Base-by-base conservation (phyloP, 179 eudicot genomes). In the Monotropa hypopitys region DNA sequence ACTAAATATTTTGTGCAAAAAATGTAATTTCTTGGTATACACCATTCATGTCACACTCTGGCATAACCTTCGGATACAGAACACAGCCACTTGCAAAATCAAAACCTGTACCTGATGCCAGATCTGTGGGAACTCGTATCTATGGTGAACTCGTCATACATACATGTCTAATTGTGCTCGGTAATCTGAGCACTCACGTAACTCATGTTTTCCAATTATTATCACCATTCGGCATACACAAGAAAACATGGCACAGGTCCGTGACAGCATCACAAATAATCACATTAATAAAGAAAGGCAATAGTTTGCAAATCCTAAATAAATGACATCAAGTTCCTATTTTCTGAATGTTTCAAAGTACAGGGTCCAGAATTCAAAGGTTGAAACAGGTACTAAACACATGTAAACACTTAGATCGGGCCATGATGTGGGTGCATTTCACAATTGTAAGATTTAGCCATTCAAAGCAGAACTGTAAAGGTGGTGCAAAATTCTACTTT, bases 291-390 rank as follows among this genome's bases (percentile, higher is more conserved):
- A 32, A 7, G 49, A 23, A 53, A n/a, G 53, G 45, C 9, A 73
- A 2, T n/a, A 73, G 10, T 12, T 8, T 26, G 38, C 56, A 45
- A 65, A 26, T 47, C 56, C 13, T 12, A 13, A 30, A 26, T 26
- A 16, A 46, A 28, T 45, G 10, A 20, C 74, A 45, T 30, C 56
- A 70, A 70, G 56, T 40, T 33, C 21, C 20, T 18, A 15, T 38
- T 13, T 74, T 38, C 43, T 15, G 32, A 74, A 15, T 23, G 46
- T n/a, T 74, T 56, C 76, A 74, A 21, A 74, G 63, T 54, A 54
- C n/a, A 56, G 12, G 65, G 47, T 70, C 12, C 66, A 73, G 43
- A 23, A 35, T 73, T 73, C 26, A 21, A 50, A 50, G 45, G 28
- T 35, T 26, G 8, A 70, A 70, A 70, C 4, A 45, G 53, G 53